Evolutionary conservation across 805 yeast species (phyloP).

Genomic region (Wickerhamomyces alni): DNA sequence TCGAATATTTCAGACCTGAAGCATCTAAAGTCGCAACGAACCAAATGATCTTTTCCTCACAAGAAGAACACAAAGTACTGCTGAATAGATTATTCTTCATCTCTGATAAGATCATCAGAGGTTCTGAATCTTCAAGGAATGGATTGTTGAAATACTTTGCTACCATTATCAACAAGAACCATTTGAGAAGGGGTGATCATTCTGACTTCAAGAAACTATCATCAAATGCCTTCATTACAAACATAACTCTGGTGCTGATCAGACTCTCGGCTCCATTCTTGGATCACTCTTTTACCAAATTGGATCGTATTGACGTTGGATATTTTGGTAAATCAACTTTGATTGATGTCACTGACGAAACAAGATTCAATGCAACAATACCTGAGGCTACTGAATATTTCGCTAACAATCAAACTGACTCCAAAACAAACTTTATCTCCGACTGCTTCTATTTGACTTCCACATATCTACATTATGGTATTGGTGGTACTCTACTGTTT

Average conservation of each 20-base stretch:
- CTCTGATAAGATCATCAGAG: constrained; percentile 69
- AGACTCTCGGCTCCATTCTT: constrained; percentile 81
- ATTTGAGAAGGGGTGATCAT: constrained; percentile 81
- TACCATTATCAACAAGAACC: constrained; percentile 71
- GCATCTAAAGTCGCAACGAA: constrained; percentile 37
- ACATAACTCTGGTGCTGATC: constrained; percentile 60
- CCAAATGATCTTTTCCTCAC: constrained; percentile 51
- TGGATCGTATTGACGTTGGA: constrained; percentile 70
- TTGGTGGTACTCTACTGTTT: constrained; percentile 66
- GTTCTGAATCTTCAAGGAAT: constrained; percentile 57
- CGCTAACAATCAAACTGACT: constrained; percentile 30
- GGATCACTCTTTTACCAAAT: constrained; percentile 55
- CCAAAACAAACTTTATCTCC: constrained; percentile 73
- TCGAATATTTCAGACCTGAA: constrained; percentile 36
- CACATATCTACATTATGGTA: constrained; percentile 81
- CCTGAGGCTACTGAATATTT: constrained; percentile 61
- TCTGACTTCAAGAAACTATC: constrained; percentile 62
- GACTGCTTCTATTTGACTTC: constrained; percentile 80
- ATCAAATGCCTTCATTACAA: constrained; percentile 77
- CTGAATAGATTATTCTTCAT: constrained; percentile 63
- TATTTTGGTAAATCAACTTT: constrained; percentile 53
- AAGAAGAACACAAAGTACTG: constrained; percentile 54
- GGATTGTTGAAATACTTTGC: constrained; percentile 66
- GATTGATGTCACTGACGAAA: constrained; percentile 70
- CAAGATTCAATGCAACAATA: constrained; percentile 72